Conservation (phyloP, 192 early-diverging fungal genomes). For the Chytriomyces confervae region DNA sequence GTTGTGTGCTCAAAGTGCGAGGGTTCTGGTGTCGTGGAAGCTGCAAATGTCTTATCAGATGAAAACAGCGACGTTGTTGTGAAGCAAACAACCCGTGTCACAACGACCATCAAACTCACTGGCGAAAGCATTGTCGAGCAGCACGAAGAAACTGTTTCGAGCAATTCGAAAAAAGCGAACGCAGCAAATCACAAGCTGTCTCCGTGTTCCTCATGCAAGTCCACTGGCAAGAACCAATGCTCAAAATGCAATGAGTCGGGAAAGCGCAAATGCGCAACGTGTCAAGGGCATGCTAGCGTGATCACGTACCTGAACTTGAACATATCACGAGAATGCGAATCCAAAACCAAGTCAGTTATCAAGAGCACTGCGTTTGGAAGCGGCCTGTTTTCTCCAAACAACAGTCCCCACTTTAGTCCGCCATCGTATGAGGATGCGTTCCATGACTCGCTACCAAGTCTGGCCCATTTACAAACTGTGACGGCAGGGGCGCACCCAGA, state of each 20-base stretch:
- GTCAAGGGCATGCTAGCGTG: too few relatives aligned
- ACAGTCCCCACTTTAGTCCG: neutral
- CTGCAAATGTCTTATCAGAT: neutral
- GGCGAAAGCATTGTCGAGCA: neutral
- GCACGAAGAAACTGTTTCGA: neutral
- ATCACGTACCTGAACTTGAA: too few relatives aligned
- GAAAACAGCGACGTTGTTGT: neutral
- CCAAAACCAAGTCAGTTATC: neutral
- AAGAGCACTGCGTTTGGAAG: neutral
- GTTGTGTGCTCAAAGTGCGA: neutral
- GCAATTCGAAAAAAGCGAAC: neutral
- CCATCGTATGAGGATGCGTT: neutral
- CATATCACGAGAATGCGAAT: too few relatives aligned
- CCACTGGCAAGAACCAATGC: too few relatives aligned
- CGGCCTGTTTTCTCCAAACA: neutral
- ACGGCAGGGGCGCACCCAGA: too few relatives aligned
- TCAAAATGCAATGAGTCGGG: too few relatives aligned
- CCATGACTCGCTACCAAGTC: neutral
- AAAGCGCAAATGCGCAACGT: too few relatives aligned
- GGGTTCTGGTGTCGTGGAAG: neutral
- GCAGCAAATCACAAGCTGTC: too few relatives aligned
- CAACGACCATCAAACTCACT: neutral
- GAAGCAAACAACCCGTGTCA: neutral
- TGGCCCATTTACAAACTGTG: neutral
- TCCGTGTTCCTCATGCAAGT: too few relatives aligned